Evolutionary conservation across 2,329 filamentous ascomycete species (phyloP).

Genomic region (Scedosporium minutisporum): DNA sequence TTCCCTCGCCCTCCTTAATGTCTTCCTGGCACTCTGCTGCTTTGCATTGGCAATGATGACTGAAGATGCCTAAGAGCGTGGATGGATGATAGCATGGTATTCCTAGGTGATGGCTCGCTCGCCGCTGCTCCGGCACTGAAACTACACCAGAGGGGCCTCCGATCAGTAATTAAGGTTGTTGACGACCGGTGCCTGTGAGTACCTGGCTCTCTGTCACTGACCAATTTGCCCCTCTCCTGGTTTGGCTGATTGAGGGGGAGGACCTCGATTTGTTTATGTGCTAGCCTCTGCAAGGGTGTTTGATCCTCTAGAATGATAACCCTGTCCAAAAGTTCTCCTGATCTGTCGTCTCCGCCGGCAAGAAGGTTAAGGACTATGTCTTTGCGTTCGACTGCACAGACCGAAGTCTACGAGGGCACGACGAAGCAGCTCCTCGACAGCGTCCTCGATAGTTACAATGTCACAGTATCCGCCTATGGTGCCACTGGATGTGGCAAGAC

Average conservation of each 20-base stretch:
- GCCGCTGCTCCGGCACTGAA: conserved; percentile 80
- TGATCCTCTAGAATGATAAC: conserved; percentile 90
- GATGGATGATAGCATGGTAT: conserved; percentile 76
- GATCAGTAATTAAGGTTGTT: conserved; percentile 89
- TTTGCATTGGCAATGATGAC: background rate
- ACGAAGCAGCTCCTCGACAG: conserved; percentile 85
- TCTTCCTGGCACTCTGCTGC: background rate
- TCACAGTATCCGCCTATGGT: conserved; percentile 96
- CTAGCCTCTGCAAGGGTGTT: conserved; percentile 58
- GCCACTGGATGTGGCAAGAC: conserved; percentile 98
- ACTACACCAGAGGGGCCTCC: conserved; percentile 73
- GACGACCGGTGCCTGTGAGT: conserved; percentile 92
- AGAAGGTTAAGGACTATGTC: conserved; percentile 92
- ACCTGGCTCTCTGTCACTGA: background rate
- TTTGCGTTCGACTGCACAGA: conserved; percentile 94
- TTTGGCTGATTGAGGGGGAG: background rate
- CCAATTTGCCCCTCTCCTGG: background rate
- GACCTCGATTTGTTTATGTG: background rate
- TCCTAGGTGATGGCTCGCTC: conserved; percentile 92
- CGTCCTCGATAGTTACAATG: conserved; percentile 95
- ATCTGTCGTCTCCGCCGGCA: conserved; percentile 72
- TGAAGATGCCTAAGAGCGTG: conserved; percentile 34
- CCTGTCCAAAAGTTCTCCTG: conserved; percentile 80
- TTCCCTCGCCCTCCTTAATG: conserved; percentile 1
- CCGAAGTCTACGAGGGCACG: conserved; percentile 90